A percentile compares a stretch with the other conserved stretches of the same genome.
Conservation (phyloP, 2,329 filamentous ascomycete genomes). For the Pseudogymnoascus sp. region DNA sequence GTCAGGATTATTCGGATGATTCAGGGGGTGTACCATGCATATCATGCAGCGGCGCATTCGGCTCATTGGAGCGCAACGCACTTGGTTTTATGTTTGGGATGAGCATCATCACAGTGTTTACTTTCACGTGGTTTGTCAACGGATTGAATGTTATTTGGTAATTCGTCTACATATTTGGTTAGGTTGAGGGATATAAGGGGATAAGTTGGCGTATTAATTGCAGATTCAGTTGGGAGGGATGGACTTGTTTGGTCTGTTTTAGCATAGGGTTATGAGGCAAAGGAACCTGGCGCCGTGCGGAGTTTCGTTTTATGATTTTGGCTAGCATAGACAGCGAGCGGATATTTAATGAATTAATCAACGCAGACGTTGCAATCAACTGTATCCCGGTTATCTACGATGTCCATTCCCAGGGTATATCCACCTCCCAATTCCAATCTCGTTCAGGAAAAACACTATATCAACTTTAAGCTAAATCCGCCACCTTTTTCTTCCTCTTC, state of each 20-base stretch:
- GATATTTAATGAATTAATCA: slow-evolving; percentile 7
- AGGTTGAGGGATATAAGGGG: neutral
- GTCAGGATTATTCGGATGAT: slow-evolving; percentile 40
- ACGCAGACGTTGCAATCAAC: neutral
- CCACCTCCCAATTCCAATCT: neutral
- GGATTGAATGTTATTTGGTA: slow-evolving; percentile 33
- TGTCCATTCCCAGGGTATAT: slow-evolving; percentile 7
- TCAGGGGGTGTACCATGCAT: slow-evolving; percentile 21
- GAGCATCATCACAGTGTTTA: slow-evolving; percentile 47
- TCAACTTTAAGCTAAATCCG: slow-evolving; percentile 58
- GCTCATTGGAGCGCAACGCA: slow-evolving; percentile 39
- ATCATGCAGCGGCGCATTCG: slow-evolving; percentile 37
- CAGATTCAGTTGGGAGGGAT: neutral
- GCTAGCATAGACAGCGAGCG: neutral
- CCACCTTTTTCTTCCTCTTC: slow-evolving; percentile 57
- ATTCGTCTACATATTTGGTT: slow-evolving; percentile 16
- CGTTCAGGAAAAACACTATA: slow-evolving; percentile 22
- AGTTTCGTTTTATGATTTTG: neutral
- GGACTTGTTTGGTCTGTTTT: neutral
- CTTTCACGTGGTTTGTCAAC: slow-evolving; percentile 57
- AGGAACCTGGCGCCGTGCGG: neutral
- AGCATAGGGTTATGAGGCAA: neutral
- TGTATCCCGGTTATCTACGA: neutral
- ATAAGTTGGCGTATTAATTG: slow-evolving; percentile 3
- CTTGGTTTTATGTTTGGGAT: slow-evolving; percentile 45